Base-by-base conservation (phyloP, 129 eudicot genomes). In the Artemisia tridentata region DNA sequence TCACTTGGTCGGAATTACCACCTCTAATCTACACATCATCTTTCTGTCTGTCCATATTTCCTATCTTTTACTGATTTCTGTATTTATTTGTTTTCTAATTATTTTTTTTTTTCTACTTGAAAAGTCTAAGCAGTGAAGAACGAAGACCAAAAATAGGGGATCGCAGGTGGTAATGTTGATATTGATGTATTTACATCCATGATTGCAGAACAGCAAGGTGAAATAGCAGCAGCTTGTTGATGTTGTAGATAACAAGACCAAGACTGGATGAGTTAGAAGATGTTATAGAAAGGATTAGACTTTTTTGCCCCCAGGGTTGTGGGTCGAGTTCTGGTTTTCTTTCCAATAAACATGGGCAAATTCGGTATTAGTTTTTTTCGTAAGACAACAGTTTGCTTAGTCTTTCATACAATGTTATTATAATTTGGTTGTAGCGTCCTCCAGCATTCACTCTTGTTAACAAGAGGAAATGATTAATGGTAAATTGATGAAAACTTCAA, bases 221-320 rank as follows among this genome's bases (percentile, higher is more conserved):
- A 61, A 52, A 49, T 51, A 34, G 70, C 27, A 34, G 70, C 27
- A 57, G 80, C 64, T 54, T 69, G 76, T 47, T 58, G 45, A 72
- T 60, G 68, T 59, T 72, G 76, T 77, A 69, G 76, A 77, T 77
- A 77, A 77, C 69, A 77, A 77, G 59, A 77, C 53, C 70, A 77
- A 77, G 59, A 77, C 53, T 77, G 81, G 75, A 69, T 77, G 71
- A 62, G 64, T 17, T 8, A 21, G 49, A 19, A 19, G 55, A 60
- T 76, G 68, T 65, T 67, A 34, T 75, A 58, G 62, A 62, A 70
- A 51, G 58, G 72, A 69, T 62, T 60, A 67, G 71, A 77, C 75
- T 77, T 77, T 69, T 51, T 69, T 77, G 45, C 64, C 64, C 80
- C 63, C 68, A 29, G 12, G 43, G 61, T 68, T 76, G 50, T 76